These are phyloP conservation scores for Aspergillus cejpii DNA, from an alignment of 2,329 filamentous ascomycete species.

Conservation along the genomic window DNA sequence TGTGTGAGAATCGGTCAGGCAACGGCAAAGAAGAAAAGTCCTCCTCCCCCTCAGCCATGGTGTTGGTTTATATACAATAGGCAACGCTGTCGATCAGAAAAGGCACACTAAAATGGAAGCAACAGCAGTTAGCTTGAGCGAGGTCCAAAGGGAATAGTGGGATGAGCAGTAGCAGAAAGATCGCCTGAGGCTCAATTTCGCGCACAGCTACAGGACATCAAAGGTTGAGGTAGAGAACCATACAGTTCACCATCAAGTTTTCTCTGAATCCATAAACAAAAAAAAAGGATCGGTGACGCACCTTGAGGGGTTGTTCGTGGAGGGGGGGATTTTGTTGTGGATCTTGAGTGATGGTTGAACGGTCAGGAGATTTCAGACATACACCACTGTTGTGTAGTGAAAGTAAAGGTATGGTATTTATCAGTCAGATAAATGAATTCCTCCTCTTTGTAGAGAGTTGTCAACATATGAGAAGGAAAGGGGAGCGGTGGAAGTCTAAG, in stretches of 20 bases:
- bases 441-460: not conserved
- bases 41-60: constrained; percentile 40
- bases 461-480: not conserved
- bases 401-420: not conserved
- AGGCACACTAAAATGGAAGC: constrained; percentile 3
- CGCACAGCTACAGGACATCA: too few species aligned
- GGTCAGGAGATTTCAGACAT: not conserved
- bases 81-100: not conserved
- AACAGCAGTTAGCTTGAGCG: constrained; percentile 5
- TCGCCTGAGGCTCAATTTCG: not conserved
- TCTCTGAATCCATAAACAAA: not conserved
- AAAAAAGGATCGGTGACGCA: not conserved
- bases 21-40: constrained; percentile 41
- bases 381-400: not conserved
- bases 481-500: constrained; percentile 1
- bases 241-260: not conserved
- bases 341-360: not conserved
- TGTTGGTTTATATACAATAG: constrained; percentile 12
- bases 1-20: constrained; percentile 40
- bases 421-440: not conserved
- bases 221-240: not conserved
- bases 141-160: not conserved
- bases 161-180: not conserved
- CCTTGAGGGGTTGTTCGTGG: not conserved
- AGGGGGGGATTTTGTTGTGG: not conserved